Evolutionary conservation across 352 stramenopile genomes (phyloP), one percentile per base, ranked within the genome.

Genomic region (Pythium periplocum): DNA sequence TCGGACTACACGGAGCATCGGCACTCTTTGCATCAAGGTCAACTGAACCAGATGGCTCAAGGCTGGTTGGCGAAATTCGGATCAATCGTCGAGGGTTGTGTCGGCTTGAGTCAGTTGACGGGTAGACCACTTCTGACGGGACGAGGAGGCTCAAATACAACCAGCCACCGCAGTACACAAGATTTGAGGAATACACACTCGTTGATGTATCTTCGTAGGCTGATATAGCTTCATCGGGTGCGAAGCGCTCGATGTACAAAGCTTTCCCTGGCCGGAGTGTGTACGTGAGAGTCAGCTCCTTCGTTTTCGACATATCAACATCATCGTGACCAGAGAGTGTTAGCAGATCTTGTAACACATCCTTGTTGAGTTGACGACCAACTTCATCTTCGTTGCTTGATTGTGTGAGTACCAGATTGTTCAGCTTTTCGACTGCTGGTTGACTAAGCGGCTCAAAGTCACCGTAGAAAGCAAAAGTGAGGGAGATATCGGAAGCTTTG

Each of bases 101-200:
- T 49, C 30, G 30, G 17, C 32, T 30, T 50, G 32, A 45, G 46
- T 57, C 47, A 30, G 12, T 53, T n/a, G 53, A 55, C 6, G 47
- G 48, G 43, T 32, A 64, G 4, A 40, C 45, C 12, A 41, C 61
- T 43, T 34, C 48, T 55, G 7, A 51, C 53, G 8, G 55, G 62
- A 62, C 71, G 69, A 79, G 42, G 7, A 86, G 40, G 35, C 64
- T 82, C 17, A 88, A 45, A 42, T 75, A 85, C 17, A 88, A 44
- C 1, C 55, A 71, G 41, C 66, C 71, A 34, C 50, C 63, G 30
- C 67, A 83, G 36, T 67, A 62, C 3, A 81, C 51, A 32, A 88
- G 48, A 39, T 71, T 85, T n/a, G 78, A 86, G 17, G 64, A 45
- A 38, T 74, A 85, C 1, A 71, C 49, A 26, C 71, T 57, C 4